These are phyloP conservation scores for Boletus sp. DNA, from an alignment of 768 basidiomycete genomes.

Conservation along the genomic window DNA sequence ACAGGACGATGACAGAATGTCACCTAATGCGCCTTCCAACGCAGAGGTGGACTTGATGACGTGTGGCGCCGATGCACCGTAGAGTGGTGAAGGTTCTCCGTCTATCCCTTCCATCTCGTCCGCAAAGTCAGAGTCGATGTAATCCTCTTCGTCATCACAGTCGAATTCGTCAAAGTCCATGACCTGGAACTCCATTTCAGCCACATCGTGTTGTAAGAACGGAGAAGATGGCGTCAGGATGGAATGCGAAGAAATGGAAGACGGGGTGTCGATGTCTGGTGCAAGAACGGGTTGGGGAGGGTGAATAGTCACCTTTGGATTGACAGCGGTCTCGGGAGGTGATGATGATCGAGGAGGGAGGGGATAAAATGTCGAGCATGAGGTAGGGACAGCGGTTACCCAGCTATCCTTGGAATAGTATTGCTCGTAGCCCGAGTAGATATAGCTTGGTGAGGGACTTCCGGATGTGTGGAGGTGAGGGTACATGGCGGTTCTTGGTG, in stretches of 20 bases:
- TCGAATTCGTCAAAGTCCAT: constrained; percentile 34
- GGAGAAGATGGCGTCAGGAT: constrained; percentile 31
- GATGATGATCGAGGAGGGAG: constrained; percentile 14
- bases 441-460: constrained; percentile 20
- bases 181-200: constrained; percentile 7
- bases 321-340: constrained; percentile 16
- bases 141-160: constrained; percentile 32
- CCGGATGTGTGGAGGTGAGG: constrained; percentile 19
- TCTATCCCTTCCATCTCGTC: constrained; percentile 33
- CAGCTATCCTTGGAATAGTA: constrained; percentile 22
- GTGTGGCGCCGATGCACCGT: constrained; percentile 21
- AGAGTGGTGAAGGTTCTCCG: constrained; percentile 19
- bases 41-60: constrained; percentile 32
- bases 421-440: constrained; percentile 24
- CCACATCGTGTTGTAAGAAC: constrained; percentile 18
- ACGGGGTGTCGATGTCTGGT: constrained; percentile 31
- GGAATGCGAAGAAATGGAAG: constrained; percentile 31
- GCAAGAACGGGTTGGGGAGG: constrained; percentile 20
- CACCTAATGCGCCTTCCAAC: constrained; percentile 31
- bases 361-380: constrained; percentile 23
- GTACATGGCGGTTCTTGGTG: constrained; percentile 26
- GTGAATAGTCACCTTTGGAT: constrained; percentile 29
- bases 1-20: constrained; percentile 15
- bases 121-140: constrained; percentile 29
- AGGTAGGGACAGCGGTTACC: constrained; percentile 5